These are phyloP conservation scores for Isoetes engelmannii DNA, from an alignment of 83 land plant species.

Conservation along the genomic window DNA sequence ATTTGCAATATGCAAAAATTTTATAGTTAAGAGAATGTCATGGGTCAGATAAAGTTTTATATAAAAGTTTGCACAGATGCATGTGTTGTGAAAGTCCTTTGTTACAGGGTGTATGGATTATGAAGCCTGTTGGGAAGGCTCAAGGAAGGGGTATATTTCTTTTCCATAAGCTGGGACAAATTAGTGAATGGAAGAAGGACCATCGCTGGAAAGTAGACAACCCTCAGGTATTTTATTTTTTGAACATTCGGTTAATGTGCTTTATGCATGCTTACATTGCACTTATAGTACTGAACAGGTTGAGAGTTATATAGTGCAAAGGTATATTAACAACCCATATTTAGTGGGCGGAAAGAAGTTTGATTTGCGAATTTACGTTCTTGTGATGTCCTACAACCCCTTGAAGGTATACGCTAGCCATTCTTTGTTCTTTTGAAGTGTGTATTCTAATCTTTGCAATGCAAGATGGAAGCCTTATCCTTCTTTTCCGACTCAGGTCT, in stretches of 20 bases:
- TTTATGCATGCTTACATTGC: not conserved
- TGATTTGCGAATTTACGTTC: constrained; percentile 38
- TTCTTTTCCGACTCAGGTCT: too few species aligned
- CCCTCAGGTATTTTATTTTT: constrained; percentile 25
- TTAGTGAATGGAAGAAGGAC: constrained; percentile 45
- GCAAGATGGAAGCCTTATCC: too few species aligned
- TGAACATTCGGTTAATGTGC: not conserved
- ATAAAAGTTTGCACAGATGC: too few species aligned
- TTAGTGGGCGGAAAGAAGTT: constrained; percentile 41
- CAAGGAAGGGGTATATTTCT: constrained; percentile 39
- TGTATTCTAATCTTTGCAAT: too few species aligned
- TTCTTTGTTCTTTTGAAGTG: too few species aligned
- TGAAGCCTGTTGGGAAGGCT: constrained; percentile 44
- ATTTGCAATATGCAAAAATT: too few species aligned
- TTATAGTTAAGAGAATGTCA: too few species aligned
- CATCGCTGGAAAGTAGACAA: constrained; percentile 43
- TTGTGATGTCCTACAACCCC: constrained; percentile 33
- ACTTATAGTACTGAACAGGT: constrained; percentile 17
- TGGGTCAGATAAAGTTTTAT: too few species aligned
- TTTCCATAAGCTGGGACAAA: constrained; percentile 31
- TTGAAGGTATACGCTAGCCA: constrained; percentile 19
- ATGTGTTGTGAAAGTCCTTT: not conserved
- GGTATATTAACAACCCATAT: constrained; percentile 37
- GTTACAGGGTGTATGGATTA: constrained; percentile 42
- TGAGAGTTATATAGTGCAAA: constrained; percentile 38